Evolutionary conservation across 1,139 yeast genomes (phyloP), one percentile per base, ranked within the genome.

Genomic region (Zygosaccharomyces sapae): DNA sequence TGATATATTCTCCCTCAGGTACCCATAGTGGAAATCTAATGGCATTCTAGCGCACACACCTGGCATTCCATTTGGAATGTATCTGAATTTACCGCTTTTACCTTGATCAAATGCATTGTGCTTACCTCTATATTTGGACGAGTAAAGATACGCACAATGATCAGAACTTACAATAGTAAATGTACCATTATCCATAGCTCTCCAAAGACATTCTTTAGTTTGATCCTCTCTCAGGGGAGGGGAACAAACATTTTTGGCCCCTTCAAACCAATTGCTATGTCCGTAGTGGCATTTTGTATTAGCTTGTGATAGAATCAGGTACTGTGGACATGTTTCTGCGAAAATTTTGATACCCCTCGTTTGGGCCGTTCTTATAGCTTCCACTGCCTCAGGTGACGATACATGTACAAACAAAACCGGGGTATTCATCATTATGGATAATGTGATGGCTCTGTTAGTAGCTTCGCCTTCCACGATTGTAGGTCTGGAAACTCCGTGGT

Each of bases 301-400:
- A 70, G 35, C 69, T 66, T 10, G 53, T 1, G 74, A 72, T 30
- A 74, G 58, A 43, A 73, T 68, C 19, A 74, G 57, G 54, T 74
- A 74, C 54, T 74, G 79, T 2, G 78, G 78, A 55, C 79, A 74
- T 1, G 79, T 74, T 55, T 74, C 79, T 3, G 77, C 75, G 51
- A 61, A 70, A 8, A 74, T 66, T 10, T 75, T 74, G 18, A 66
- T 61, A 36, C 70, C 63, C 30, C 65, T 60, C 16, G 67, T 67
- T 58, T 73, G 77, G 3, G 77, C 77, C 13, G 56, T 58, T 42
- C 70, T 64, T 39, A 74, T 74, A 50, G 70, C 71, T 9, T 63
- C 59, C 22, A 73, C 58, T 0, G 78, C 76, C 1, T 65, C 62
- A 16, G 70, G 71, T 1, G 77, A 67, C 3, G 78, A 74, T 61